phyloP scores from a whole-genome alignment of 1,284 basidiomycete genomes.

The Sutorius eximius region DNA sequence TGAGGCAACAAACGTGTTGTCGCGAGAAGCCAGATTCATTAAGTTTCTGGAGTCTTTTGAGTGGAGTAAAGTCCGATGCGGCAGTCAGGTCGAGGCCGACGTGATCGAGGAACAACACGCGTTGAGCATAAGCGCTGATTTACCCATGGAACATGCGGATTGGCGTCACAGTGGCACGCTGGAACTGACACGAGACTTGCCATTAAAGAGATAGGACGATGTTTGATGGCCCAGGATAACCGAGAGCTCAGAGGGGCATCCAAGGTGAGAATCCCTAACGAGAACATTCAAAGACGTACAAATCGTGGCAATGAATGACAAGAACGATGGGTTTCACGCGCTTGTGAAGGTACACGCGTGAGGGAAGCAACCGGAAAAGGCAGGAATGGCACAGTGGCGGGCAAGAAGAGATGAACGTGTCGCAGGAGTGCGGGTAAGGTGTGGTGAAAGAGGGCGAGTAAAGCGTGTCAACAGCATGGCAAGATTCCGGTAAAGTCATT shows the following conservation, averaged over 20 bases:
- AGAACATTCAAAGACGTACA: constrained; percentile 39
- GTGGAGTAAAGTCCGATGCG: constrained; percentile 66
- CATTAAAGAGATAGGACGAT: constrained; percentile 20
- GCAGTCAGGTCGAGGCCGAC: constrained; percentile 49
- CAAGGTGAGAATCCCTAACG: constrained; percentile 36
- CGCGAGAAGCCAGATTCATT: constrained; percentile 58
- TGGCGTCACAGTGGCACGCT: constrained; percentile 33
- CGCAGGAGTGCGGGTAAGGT: constrained; percentile 57
- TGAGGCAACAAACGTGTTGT: constrained; percentile 67
- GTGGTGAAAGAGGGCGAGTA: constrained; percentile 45
- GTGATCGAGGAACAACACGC: constrained; percentile 68
- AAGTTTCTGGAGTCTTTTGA: constrained; percentile 56
- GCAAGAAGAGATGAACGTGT: constrained; percentile 50
- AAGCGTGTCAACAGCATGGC: constrained; percentile 65
- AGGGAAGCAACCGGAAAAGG: constrained; percentile 48
- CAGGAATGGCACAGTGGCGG: constrained; percentile 52
- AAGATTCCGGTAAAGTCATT: constrained; percentile 50
- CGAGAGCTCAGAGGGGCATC: constrained; percentile 21
- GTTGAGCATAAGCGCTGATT: constrained; percentile 50
- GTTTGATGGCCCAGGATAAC: constrained; percentile 24
- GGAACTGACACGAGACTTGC: constrained; percentile 32
- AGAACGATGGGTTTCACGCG: constrained; percentile 26
- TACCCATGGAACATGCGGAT: constrained; percentile 39
- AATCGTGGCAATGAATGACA: constrained; percentile 36
- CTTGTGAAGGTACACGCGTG: constrained; percentile 41